Evolutionary conservation across 1,139 yeast species (phyloP).

Genomic region (Hyphopichia fennica): DNA sequence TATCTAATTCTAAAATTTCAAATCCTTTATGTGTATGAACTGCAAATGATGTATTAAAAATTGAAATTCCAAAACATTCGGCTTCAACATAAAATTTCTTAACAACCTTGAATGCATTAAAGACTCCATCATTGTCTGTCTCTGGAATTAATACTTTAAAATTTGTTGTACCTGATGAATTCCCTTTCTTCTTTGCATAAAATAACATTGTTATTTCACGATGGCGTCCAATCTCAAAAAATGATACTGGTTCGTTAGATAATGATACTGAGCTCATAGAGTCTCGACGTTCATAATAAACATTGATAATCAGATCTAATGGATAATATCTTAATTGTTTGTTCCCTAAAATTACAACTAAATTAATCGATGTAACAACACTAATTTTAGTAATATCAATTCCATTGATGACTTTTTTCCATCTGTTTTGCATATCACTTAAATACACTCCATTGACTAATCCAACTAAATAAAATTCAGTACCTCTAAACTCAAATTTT

Average conservation of each 20-base stretch:
- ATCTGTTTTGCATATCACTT: conserved; percentile 48
- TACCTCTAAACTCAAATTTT: conserved; percentile 26
- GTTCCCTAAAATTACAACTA: conserved; percentile 60
- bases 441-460: conserved; percentile 44
- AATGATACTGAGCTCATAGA: conserved; percentile 31
- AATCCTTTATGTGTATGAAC: conserved; percentile 70
- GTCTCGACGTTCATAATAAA: conserved; percentile 35
- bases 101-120: conserved; percentile 51
- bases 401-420: conserved; percentile 63
- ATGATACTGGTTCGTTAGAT: conserved; percentile 42
- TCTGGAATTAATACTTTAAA: conserved; percentile 55
- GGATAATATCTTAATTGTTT: conserved; percentile 62
- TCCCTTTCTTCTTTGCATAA: conserved; percentile 51
- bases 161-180: conserved; percentile 43
- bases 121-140: conserved; percentile 47
- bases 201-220: conserved; percentile 59
- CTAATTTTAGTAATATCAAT: conserved; percentile 59
- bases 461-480: conserved; percentile 32
- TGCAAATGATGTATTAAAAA: conserved; percentile 63
- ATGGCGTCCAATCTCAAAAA: conserved; percentile 63
- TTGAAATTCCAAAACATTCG: conserved; percentile 56
- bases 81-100: conserved; percentile 50
- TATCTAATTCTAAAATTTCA: conserved; percentile 64
- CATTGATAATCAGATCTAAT: conserved; percentile 44
- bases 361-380: conserved; percentile 56